phyloP scores from a whole-genome alignment of 73 alveolate genomes.

The Halteria grandinella region DNA sequence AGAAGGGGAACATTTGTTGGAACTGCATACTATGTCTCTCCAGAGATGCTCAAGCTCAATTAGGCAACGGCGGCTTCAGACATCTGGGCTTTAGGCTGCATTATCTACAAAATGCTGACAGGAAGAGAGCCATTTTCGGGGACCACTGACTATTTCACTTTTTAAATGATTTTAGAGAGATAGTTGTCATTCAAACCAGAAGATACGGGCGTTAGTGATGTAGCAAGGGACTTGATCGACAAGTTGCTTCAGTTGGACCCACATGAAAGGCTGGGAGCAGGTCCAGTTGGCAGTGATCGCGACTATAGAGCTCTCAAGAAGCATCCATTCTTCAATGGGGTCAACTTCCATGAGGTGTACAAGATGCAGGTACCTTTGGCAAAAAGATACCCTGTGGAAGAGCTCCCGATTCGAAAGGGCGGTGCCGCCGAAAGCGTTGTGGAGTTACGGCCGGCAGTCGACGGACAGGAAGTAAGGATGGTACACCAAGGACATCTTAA shows the following conservation, averaged over 20 bases:
- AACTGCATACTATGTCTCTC: slow-evolving; percentile 97
- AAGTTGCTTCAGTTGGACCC: slow-evolving; percentile 69
- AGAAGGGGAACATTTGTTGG: slow-evolving; percentile 93
- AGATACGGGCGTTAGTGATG: slow-evolving; percentile 4
- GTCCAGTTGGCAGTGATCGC: slow-evolving; percentile 51
- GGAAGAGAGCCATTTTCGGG: slow-evolving; percentile 91
- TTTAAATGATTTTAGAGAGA: slow-evolving; percentile 65
- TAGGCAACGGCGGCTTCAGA: slow-evolving; percentile 87
- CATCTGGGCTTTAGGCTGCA: slow-evolving; percentile 97
- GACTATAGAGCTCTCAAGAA: slow-evolving; percentile 50
- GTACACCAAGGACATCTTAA: slow-evolving; percentile 10
- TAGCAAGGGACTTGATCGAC: slow-evolving; percentile 79
- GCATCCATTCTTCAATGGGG: slow-evolving; percentile 75
- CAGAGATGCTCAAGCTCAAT: slow-evolving; percentile 93
- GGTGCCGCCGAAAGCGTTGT: slow-evolving; percentile 28
- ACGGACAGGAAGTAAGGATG: too few relatives aligned
- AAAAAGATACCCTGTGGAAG: not conserved
- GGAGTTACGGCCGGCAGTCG: too few relatives aligned
- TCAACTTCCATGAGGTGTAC: slow-evolving; percentile 55
- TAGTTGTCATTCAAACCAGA: slow-evolving; percentile 28
- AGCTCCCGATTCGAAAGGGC: slow-evolving; percentile 11
- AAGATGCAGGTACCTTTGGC: slow-evolving; percentile 9
- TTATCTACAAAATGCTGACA: slow-evolving; percentile 84
- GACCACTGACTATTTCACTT: slow-evolving; percentile 80
- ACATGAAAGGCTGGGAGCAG: slow-evolving; percentile 84